Evolutionary conservation across 306 rosid genomes (phyloP).

Genomic region (Rosa persica): DNA sequence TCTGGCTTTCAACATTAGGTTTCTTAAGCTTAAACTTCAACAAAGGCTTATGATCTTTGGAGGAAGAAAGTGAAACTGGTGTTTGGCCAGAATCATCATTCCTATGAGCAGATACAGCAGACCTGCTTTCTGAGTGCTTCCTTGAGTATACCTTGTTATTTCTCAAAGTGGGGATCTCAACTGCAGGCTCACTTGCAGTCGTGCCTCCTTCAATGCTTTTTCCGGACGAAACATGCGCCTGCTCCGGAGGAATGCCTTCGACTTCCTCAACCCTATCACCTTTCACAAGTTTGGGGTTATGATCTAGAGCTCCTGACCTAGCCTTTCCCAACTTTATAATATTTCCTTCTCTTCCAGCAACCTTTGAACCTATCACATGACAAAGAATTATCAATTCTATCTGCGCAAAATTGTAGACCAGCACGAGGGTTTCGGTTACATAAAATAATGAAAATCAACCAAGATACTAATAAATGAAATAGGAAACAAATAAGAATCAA

Average conservation of each 20-base stretch:
- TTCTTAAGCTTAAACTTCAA: constrained; percentile 81
- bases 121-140: constrained; percentile 60
- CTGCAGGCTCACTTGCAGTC: constrained; percentile 32
- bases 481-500: background rate
- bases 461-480: background rate
- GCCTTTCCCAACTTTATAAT: constrained; percentile 71
- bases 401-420: constrained; percentile 38
- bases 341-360: constrained; percentile 66
- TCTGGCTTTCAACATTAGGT: constrained; percentile 65
- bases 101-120: constrained; percentile 43
- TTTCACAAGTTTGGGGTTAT: constrained; percentile 38
- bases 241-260: constrained; percentile 43
- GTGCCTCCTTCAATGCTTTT: constrained; percentile 43
- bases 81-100: constrained; percentile 46
- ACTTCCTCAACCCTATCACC: constrained; percentile 49
- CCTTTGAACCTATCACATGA: constrained; percentile 56
- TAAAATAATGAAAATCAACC: background rate
- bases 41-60: constrained; percentile 76
- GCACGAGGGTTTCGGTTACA: background rate
- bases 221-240: constrained; percentile 31
- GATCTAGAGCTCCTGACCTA: constrained; percentile 53
- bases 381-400: constrained; percentile 42
- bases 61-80: constrained; percentile 48
- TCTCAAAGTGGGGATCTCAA: constrained; percentile 37
- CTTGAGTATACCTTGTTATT: constrained; percentile 43